Conservation (phyloP, 2,329 filamentous ascomycete genomes). For the Neophaeococcomyces mojaviensis region DNA sequence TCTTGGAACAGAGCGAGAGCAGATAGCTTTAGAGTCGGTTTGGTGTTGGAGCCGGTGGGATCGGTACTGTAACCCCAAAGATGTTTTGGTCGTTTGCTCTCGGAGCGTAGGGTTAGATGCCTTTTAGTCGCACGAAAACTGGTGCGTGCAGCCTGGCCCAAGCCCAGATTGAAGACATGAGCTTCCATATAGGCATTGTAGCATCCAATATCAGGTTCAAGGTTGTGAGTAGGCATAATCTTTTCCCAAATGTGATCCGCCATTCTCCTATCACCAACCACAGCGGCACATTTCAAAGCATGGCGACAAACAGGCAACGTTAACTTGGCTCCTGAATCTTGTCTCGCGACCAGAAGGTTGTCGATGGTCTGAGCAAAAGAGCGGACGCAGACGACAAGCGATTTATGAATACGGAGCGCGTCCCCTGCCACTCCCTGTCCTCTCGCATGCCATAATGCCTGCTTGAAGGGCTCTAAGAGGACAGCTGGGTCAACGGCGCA, state of each 20-base stretch:
- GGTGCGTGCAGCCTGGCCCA: conserved; percentile 32
- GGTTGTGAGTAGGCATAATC: conserved; percentile 30
- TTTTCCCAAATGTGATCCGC: conserved; percentile 42
- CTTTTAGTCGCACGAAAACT: conserved; percentile 28
- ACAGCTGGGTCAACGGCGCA: conserved; percentile 52
- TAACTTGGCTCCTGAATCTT: conserved; percentile 30
- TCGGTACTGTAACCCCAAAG: conserved; percentile 23
- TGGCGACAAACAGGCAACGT: conserved; percentile 44
- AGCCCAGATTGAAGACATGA: conserved; percentile 39
- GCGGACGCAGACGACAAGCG: conserved; percentile 12
- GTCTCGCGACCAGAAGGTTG: conserved; percentile 33
- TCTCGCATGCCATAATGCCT: conserved; percentile 45
- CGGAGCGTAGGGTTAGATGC: conserved; percentile 21
- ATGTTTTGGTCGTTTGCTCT: conserved; percentile 12
- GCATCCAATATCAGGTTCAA: conserved; percentile 42
- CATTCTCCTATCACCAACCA: conserved; percentile 38
- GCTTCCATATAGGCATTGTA: conserved; percentile 50
- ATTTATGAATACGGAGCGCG: conserved; percentile 31
- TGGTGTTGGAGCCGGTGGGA: conserved; percentile 5
- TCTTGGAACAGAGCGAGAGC: conserved; percentile 38
- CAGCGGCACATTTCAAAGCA: conserved; percentile 45
- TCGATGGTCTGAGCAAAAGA: conserved; percentile 33
- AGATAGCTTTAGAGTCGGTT: conserved; percentile 28
- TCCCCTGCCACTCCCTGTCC: conserved; percentile 28
- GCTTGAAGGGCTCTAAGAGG: conserved; percentile 41